Percentiles rank a stretch among this genome's conserved stretches.
Conservation (phyloP, 1,284 basidiomycete genomes). For the Ganoderma sinense region DNA sequence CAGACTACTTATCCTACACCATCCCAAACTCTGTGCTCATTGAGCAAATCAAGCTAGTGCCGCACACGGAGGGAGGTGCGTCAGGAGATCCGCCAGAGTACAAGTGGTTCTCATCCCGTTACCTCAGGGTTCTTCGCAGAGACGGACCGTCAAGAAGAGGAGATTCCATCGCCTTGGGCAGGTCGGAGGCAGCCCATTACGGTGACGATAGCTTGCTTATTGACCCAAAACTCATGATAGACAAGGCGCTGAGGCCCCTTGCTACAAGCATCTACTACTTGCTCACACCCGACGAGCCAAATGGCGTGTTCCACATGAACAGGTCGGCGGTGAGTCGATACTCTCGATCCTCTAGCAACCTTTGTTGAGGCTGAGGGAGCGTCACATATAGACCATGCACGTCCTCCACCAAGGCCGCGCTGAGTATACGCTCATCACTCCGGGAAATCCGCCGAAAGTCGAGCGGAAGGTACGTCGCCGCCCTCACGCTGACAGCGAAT, state of each 20-base stretch:
- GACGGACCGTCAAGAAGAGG: constrained; percentile 44
- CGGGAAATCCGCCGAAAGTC: constrained; percentile 43
- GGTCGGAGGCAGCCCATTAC: constrained; percentile 33
- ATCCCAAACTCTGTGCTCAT: constrained; percentile 42
- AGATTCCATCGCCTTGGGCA: constrained; percentile 49
- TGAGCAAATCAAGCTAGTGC: constrained; percentile 39
- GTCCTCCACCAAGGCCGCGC: constrained; percentile 56
- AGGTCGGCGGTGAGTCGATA: constrained; percentile 46
- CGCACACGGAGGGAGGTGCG: constrained; percentile 48
- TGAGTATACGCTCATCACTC: constrained; percentile 54
- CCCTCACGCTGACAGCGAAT: too few relatives aligned
- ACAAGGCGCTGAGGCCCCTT: constrained; percentile 40
- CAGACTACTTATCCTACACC: constrained; percentile 24
- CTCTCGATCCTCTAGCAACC: background rate
- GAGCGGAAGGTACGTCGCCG: constrained; percentile 43
- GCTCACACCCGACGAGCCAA: constrained; percentile 47
- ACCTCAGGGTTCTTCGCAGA: constrained; percentile 49
- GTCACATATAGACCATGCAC: constrained; percentile 55
- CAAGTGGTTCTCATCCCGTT: background rate
- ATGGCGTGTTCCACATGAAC: constrained; percentile 55
- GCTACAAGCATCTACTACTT: constrained; percentile 57
- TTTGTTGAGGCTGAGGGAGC: background rate
- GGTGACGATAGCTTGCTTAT: background rate
- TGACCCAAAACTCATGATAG: constrained; percentile 23
- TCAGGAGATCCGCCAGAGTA: constrained; percentile 7